Evolutionary conservation across 169 alveolate species (phyloP).

Genomic region (Amoebophrya sp.): DNA sequence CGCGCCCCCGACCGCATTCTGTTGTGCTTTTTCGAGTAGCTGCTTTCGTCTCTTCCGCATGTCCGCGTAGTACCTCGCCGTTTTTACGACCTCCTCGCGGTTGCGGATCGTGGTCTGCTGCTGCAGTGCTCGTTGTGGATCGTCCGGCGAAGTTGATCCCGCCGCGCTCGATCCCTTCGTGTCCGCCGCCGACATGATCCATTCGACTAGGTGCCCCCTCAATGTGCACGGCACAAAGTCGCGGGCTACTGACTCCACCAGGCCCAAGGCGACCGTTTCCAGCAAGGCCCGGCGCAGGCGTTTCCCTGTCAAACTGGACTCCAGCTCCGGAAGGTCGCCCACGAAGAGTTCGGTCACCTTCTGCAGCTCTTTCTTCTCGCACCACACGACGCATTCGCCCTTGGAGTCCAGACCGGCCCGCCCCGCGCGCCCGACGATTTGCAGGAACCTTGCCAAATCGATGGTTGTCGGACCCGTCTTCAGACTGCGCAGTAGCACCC

Average conservation of each 20-base stretch:
- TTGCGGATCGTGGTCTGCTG: too few relatives aligned
- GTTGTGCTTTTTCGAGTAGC: too few relatives aligned
- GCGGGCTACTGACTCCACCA: background rate
- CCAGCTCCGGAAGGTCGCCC: background rate
- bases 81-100: too few relatives aligned
- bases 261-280: background rate
- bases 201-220: background rate
- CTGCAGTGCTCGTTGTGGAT: too few relatives aligned
- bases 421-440: slow-evolving; percentile 56
- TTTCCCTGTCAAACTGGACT: background rate
- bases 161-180: too few relatives aligned
- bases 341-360: background rate
- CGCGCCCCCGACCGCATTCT: too few relatives aligned
- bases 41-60: too few relatives aligned
- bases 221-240: background rate
- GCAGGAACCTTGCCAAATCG: background rate
- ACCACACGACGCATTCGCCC: background rate
- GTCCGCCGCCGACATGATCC: too few relatives aligned
- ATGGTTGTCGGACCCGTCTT: background rate
- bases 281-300: background rate
- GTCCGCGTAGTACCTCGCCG: too few relatives aligned
- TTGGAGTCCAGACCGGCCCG: slow-evolving; percentile 20
- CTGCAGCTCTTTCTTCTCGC: background rate
- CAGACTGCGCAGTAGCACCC: background rate
- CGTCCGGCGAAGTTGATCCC: too few relatives aligned